Evolutionary conservation across 1,284 basidiomycete genomes (phyloP).

Genomic region (Boletus smithii): DNA sequence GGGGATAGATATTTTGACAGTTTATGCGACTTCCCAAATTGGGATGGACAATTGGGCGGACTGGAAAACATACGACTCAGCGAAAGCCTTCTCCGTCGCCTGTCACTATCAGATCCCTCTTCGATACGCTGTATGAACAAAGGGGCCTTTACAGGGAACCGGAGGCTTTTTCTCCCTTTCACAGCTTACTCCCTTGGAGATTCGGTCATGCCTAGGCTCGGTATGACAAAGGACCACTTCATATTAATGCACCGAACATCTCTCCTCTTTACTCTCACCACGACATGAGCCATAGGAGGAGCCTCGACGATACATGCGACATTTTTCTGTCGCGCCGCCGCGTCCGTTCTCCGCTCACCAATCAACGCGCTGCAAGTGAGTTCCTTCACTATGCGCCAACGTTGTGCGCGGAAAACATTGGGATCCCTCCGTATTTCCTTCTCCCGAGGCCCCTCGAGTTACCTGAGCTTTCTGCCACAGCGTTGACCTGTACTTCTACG

Average conservation of each 20-base stretch:
- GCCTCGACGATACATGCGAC: conserved; percentile 33
- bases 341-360: conserved; percentile 8
- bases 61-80: conserved; percentile 19
- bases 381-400: conserved; percentile 4
- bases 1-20: conserved; percentile 8
- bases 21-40: conserved; percentile 15
- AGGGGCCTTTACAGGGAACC: too few species aligned
- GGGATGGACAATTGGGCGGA: conserved; percentile 27
- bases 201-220: not conserved
- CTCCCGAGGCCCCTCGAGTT: conserved; percentile 11
- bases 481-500: not conserved
- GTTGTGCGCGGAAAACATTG: conserved; percentile 8
- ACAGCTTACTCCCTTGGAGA: conserved; percentile 10
- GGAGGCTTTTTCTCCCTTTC: conserved; percentile 13
- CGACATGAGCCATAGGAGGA: conserved; percentile 26
- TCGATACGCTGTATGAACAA: not conserved
- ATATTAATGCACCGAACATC: conserved; percentile 8
- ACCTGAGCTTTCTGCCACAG: conserved; percentile 1
- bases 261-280: conserved; percentile 18
- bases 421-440: conserved; percentile 10
- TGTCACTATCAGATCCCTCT: conserved; percentile 4
- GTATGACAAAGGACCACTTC: conserved; percentile 22
- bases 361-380: conserved; percentile 16
- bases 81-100: conserved; percentile 12
- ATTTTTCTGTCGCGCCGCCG: conserved; percentile 28